phyloP scores from a whole-genome alignment of 139 green algal species.

The Tetradesmus lagerheimii region DNA sequence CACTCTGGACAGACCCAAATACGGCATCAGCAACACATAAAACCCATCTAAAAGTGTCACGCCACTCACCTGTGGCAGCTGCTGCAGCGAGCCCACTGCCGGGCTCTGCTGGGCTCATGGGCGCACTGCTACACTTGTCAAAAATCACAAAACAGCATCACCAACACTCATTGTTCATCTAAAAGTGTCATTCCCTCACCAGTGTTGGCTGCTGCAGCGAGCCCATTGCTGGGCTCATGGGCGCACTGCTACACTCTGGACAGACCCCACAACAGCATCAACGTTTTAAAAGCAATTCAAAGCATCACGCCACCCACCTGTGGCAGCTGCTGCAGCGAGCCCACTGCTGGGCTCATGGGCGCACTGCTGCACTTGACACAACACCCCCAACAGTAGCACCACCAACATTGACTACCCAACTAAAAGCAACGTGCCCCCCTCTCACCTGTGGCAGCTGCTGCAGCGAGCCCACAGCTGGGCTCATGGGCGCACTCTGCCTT shows the following conservation, averaged over 20 bases:
- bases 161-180: not conserved
- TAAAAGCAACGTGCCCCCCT: too few species aligned
- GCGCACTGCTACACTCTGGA: too few species aligned
- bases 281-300: too few species aligned
- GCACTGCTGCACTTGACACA: too few species aligned
- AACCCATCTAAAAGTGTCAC: not conserved
- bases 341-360: slow-evolving; percentile 43
- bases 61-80: slow-evolving; percentile 50
- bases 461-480: slow-evolving; percentile 57
- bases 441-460: slow-evolving; percentile 52
- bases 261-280: too few species aligned
- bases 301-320: not conserved
- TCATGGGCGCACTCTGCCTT: slow-evolving; percentile 66
- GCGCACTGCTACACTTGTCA: too few species aligned
- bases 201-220: slow-evolving; percentile 55
- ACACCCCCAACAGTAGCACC: too few species aligned
- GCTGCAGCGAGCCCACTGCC: slow-evolving; percentile 52
- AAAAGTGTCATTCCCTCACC: slow-evolving; percentile 1
- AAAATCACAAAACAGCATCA: slow-evolving; percentile 14
- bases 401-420: too few species aligned
- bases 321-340: slow-evolving; percentile 45
- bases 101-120: slow-evolving; percentile 78
- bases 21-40: too few species aligned
- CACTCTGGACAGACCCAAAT: too few species aligned
- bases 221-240: slow-evolving; percentile 46